A percentile compares a stretch with the other conserved stretches of the same genome.
These are phyloP conservation scores for Tagetes patula DNA, from an alignment of 129 eudicot genomes.

Conservation along the genomic window DNA sequence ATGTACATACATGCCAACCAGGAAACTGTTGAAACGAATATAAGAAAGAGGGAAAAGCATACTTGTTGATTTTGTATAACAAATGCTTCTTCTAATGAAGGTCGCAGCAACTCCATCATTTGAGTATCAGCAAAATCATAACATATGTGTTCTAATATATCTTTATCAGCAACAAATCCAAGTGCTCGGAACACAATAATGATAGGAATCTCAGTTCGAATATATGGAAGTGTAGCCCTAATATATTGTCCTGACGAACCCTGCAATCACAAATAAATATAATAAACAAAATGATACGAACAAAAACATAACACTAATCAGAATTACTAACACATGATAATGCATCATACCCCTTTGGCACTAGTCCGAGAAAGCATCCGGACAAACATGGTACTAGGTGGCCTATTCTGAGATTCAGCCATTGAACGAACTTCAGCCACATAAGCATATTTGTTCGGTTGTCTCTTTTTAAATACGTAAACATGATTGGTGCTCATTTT, in stretches of 20 bases:
- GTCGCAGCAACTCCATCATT: constrained; percentile 74
- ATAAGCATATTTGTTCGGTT: constrained; percentile 68
- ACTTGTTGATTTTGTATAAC: constrained; percentile 52
- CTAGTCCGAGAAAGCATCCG: constrained; percentile 42
- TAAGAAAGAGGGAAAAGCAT: background rate
- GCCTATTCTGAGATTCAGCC: constrained; percentile 59
- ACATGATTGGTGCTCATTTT: constrained; percentile 83
- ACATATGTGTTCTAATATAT: constrained; percentile 68
- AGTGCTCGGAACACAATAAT: constrained; percentile 63
- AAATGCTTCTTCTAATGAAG: constrained; percentile 80
- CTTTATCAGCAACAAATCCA: constrained; percentile 67
- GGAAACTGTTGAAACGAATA: background rate
- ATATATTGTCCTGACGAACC: constrained; percentile 71
- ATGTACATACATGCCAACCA: background rate
- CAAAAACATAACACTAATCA: background rate
- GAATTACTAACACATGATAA: background rate
- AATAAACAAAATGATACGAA: background rate
- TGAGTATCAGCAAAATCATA: constrained; percentile 54
- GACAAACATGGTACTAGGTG: constrained; percentile 52
- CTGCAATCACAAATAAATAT: constrained; percentile 24
- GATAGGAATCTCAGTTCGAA: constrained; percentile 61
- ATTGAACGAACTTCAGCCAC: constrained; percentile 64
- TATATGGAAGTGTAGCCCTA: constrained; percentile 65
- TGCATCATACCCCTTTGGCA: constrained; percentile 54
- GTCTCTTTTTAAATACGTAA: constrained; percentile 69